Evolutionary conservation across 108 stramenopile species (phyloP).

Genomic region (Stephanodiscus triporus): DNA sequence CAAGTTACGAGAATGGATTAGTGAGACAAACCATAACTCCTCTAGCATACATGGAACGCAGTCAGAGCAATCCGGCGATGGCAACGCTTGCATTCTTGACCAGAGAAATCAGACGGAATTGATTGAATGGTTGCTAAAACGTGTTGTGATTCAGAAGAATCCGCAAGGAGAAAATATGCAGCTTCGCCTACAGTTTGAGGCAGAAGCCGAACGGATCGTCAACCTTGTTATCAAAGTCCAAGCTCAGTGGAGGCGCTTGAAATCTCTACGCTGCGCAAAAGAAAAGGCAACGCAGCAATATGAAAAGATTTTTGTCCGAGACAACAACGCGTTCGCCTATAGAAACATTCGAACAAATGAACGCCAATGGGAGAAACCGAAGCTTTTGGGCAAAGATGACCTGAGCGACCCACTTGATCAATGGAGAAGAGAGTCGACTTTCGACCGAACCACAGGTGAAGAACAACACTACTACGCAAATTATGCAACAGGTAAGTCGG

Average conservation of each 20-base stretch:
- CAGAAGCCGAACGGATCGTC: conserved; percentile 45
- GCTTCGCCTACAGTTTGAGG: conserved; percentile 44
- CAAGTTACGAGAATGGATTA: conserved; percentile 28
- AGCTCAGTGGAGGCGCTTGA: conserved; percentile 51
- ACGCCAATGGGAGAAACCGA: conserved; percentile 51
- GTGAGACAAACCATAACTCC: conserved; percentile 7
- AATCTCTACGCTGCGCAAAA: conserved; percentile 31
- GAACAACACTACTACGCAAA: conserved; percentile 32
- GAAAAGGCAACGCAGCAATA: conserved; percentile 26
- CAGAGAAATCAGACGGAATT: conserved; percentile 27
- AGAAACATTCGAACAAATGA: conserved; percentile 47
- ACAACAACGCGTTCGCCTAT: conserved; percentile 47
- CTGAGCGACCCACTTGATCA: conserved; percentile 50
- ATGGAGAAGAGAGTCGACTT: conserved; percentile 47
- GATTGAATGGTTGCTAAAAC: conserved; percentile 55
- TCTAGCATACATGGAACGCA: neutral
- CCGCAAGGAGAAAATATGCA: conserved; percentile 28
- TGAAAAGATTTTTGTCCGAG: conserved; percentile 59
- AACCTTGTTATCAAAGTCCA: conserved; percentile 50
- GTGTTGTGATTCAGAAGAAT: conserved; percentile 43
- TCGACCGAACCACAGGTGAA: conserved; percentile 36
- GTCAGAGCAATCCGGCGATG: neutral
- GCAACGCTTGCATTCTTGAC: conserved; percentile 23
- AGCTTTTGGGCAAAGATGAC: conserved; percentile 50
- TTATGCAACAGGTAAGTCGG: conserved; percentile 31